A percentile compares a stretch with the other conserved stretches of the same genome.
Conservation (phyloP, 805 yeast genomes). For the Candida succiphila region DNA sequence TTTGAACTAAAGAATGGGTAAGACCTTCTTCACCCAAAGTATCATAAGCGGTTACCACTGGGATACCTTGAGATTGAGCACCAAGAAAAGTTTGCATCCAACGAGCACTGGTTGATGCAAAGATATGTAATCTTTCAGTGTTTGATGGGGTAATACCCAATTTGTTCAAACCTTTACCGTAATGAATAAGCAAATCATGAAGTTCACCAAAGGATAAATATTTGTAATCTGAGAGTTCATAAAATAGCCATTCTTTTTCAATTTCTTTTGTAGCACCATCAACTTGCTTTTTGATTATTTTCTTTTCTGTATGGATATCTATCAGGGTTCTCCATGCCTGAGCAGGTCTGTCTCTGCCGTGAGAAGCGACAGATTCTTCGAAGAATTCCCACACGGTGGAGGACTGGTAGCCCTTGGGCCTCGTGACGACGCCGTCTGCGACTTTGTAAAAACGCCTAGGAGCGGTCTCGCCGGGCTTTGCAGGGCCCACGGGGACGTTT, state of each 20-base stretch:
- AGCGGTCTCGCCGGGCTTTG: constrained; percentile 73
- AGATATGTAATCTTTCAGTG: constrained; percentile 64
- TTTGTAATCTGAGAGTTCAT: constrained; percentile 66
- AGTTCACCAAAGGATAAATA: constrained; percentile 56
- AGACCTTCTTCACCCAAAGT: constrained; percentile 86
- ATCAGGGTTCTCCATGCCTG: constrained; percentile 67
- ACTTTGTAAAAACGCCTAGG: constrained; percentile 59
- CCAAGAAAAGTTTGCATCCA: constrained; percentile 90
- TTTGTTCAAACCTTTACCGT: constrained; percentile 69
- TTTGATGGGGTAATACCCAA: constrained; percentile 60
- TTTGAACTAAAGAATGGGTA: constrained; percentile 76
- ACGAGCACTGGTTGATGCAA: constrained; percentile 76
- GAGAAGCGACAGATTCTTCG: constrained; percentile 47
- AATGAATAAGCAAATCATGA: constrained; percentile 32
- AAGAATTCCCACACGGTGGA: constrained; percentile 63
- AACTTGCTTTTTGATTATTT: constrained; percentile 60
- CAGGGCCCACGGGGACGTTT: constrained; percentile 59
- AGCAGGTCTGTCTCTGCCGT: constrained; percentile 46
- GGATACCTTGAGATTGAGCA: constrained; percentile 65
- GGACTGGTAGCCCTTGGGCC: constrained; percentile 58
- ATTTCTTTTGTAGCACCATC: constrained; percentile 67
- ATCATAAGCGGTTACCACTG: constrained; percentile 93
- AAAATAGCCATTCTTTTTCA: constrained; percentile 83
- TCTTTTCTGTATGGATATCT: constrained; percentile 69
- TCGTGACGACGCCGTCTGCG: constrained; percentile 33